Percentiles rank a stretch among this genome's conserved stretches.
These are phyloP conservation scores for Colletotrichum tabaci DNA, from an alignment of 2,329 filamentous ascomycete genomes.

Conservation along the genomic window DNA sequence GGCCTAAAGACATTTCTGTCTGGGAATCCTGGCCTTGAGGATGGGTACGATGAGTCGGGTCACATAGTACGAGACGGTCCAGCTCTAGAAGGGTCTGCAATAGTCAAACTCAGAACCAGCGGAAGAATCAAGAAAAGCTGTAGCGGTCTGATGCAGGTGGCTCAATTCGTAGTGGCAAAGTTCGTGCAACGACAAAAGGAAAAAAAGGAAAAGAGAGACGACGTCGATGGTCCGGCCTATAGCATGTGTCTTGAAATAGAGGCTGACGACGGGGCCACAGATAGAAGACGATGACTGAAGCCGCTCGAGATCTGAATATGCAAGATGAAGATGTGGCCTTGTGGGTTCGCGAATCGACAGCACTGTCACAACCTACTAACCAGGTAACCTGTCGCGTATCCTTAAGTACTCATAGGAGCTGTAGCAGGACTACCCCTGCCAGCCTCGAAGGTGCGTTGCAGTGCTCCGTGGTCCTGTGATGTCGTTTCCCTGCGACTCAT, in stretches of 20 bases:
- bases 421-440: slow-evolving; percentile 15
- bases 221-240: not conserved
- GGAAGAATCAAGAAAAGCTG: no score
- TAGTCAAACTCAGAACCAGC: not conserved
- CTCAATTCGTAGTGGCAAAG: no score
- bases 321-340: not conserved
- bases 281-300: not conserved
- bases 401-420: not conserved
- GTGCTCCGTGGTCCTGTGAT: slow-evolving; percentile 41
- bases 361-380: slow-evolving; percentile 3
- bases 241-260: not conserved
- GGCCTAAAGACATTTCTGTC: not conserved
- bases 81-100: not conserved
- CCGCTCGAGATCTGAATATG: not conserved
- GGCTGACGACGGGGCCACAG: not conserved
- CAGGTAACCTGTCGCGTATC: not conserved
- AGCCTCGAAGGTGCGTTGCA: slow-evolving; percentile 32
- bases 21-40: not conserved
- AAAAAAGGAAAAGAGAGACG: no score
- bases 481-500: slow-evolving; percentile 39
- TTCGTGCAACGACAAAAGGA: no score
- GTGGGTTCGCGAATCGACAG: not conserved
- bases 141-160: no score
- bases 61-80: not conserved
- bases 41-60: not conserved